Base-by-base conservation (phyloP, 768 basidiomycete species). In the Gloeostereum incarnatum region DNA sequence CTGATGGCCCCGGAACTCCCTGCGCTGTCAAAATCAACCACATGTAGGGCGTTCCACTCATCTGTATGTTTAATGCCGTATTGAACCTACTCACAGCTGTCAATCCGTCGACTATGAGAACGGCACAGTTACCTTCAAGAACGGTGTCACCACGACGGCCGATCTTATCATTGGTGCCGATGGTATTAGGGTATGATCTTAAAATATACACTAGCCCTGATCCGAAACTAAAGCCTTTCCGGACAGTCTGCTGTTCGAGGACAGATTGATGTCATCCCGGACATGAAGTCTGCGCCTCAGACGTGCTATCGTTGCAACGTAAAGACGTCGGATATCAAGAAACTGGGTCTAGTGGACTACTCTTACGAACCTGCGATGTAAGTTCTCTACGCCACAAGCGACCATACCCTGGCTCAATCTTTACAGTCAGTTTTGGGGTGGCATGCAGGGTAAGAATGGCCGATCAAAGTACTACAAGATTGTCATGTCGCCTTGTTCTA, bases 291-390 rank as follows among this genome's bases (percentile, higher is more conserved):
- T 3, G 50, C 56, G 1, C 51, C 55, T 14, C 58, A 59, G 41
- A 59, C 58, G 3, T 59, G 58, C 39, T 59, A 57, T 34, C 50
- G 58, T 13, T 56, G 56, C 42, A 59, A 59, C 35, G 55, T 59
- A 14, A 37, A 43, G 30, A 50, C 51, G 1, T 44, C 49, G 27
- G 55, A 55, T 25, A 44, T 59, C 36, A 51, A 54, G 43, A 44
- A 45, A 30, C 44, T 59, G 6, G 56, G 58, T 5, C 45, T 59
- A 5, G 52, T 55, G 31, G 44, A 56, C 19, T 52, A 55, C 25
- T 49, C 56, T 8, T 50, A 50, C 31, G 50, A 57, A 19, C 58
- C 58, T 29, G 56, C 55, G 5, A 59, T 59, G 52, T 55, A 31
- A 31, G 54, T 45, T 9, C 13, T 19, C 10, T n/a, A 3, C 31